These are phyloP conservation scores for Stagonosporopsis rhizophila DNA, from an alignment of 2,329 filamentous ascomycete species.

Conservation along the genomic window DNA sequence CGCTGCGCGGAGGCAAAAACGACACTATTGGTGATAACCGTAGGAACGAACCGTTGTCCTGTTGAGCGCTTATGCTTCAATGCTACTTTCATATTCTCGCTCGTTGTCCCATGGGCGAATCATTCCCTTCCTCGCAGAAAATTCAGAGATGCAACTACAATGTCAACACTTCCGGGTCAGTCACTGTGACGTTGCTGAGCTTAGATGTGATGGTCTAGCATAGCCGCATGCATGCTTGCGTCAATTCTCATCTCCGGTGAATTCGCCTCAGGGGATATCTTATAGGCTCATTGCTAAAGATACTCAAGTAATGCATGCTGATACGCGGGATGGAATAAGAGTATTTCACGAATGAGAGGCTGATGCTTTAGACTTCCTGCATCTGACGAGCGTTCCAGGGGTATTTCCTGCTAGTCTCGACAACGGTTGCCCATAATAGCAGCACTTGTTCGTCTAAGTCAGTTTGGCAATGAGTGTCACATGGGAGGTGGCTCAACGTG, in stretches of 20 bases:
- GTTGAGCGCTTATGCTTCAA: neutral
- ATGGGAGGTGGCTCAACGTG: constrained; percentile 19
- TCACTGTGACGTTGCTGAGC: constrained; percentile 19
- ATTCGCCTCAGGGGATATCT: neutral
- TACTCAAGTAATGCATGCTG: neutral
- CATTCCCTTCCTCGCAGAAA: neutral
- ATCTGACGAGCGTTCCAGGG: constrained; percentile 9
- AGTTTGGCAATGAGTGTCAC: neutral
- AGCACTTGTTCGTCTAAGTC: neutral
- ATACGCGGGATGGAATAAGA: constrained; percentile 2
- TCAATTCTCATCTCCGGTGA: constrained; percentile 37
- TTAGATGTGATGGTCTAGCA: neutral
- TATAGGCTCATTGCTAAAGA: neutral
- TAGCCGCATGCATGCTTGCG: constrained; percentile 23
- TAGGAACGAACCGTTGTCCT: neutral
- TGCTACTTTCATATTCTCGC: neutral
- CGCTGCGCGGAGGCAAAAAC: constrained; percentile 12
- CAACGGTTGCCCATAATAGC: constrained; percentile 11
- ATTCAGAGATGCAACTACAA: neutral
- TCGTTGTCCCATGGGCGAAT: neutral
- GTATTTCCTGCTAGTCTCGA: constrained; percentile 11
- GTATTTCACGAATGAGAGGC: neutral
- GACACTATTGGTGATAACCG: neutral
- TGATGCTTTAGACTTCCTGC: constrained; percentile 15
- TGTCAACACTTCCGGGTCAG: neutral